Evolutionary conservation across 192 early-diverging fungal species (phyloP).

Genomic region (Powellomyces hirtus): DNA sequence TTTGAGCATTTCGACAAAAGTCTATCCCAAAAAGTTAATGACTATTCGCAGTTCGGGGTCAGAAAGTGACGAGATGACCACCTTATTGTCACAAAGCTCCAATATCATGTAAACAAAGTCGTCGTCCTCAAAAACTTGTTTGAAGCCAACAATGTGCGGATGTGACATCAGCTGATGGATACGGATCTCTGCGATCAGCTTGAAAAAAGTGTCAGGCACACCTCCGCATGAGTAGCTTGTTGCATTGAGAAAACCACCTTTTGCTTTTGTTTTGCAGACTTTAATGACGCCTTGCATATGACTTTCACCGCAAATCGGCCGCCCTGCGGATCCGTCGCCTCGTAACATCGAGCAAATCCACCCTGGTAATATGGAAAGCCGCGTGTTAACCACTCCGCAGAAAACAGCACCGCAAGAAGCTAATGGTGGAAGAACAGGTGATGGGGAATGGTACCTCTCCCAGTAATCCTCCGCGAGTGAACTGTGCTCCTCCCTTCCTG

Average conservation of each 20-base stretch:
- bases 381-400: neutral
- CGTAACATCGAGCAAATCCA: constrained; percentile 84
- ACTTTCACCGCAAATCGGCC: constrained; percentile 67
- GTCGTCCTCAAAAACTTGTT: constrained; percentile 84
- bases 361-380: constrained; percentile 51
- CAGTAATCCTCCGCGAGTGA: constrained; percentile 21
- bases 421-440: neutral
- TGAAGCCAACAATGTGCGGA: constrained; percentile 75
- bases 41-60: too few relatives aligned
- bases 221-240: neutral
- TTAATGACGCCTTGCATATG: constrained; percentile 53
- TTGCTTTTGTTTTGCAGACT: constrained; percentile 50
- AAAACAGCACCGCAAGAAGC: neutral
- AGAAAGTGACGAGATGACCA: too few relatives aligned
- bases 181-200: constrained; percentile 74
- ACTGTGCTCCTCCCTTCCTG: constrained; percentile 16
- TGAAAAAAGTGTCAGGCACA: too few relatives aligned
- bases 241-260: constrained; percentile 55
- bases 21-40: constrained; percentile 46
- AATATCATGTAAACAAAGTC: constrained; percentile 84
- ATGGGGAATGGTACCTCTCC: constrained; percentile 21
- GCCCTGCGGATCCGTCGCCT: constrained; percentile 54
- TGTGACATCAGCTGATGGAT: constrained; percentile 75
- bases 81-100: constrained; percentile 88
- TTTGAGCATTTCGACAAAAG: constrained; percentile 80